Base-by-base conservation (phyloP, 257 asterid genomes). In the Thymus quinquecostatus region DNA sequence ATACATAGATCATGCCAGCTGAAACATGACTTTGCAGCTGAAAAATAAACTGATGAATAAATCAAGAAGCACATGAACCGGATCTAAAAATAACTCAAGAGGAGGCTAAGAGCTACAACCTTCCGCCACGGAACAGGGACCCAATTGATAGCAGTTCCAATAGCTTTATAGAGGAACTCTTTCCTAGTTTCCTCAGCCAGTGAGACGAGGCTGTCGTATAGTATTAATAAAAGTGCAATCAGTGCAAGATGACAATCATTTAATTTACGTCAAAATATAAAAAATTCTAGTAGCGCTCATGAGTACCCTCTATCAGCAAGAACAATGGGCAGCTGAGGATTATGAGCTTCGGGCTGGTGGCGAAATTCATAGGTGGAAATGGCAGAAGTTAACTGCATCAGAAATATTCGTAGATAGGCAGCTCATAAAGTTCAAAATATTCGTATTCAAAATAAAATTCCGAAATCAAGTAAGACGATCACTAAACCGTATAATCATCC, bases 111-210 rank as follows among this genome's bases (percentile, higher is more conserved):
- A 58, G 72, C 58, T 14, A 54, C 69, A 66, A 79, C 85, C 85
- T 82, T 76, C 14, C 66, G 70, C 75, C 78, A 64, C 11, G 77
- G 80, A 69, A 75, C 70, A 60, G 71, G 80, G 44, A 21, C 60
- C 89, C 89, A 82, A 66, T 77, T 54, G 43, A 82, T 56, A 64
- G 83, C 80, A 70, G 72, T 73, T 75, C 85, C 89, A 27, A 45
- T 66, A 38, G 82, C 86, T 75, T 85, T 80, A 21, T 80, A 45
- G 72, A 82, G 78, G 69, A 85, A 85, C 77, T 85, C 89, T 13
- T 63, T 63, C 81, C 30, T 77, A 30, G 74, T 72, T 73, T 82
- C 83, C 69, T 75, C 87, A 32, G 85, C 89, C 76, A 80, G 68
- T 53, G 59, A 12, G 64, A 74, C 61, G 63, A 85, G 82, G 61